Evolutionary conservation across 441 rosid genomes (phyloP), one percentile per base, ranked within the genome.

Genomic region (Lepidium campestre): DNA sequence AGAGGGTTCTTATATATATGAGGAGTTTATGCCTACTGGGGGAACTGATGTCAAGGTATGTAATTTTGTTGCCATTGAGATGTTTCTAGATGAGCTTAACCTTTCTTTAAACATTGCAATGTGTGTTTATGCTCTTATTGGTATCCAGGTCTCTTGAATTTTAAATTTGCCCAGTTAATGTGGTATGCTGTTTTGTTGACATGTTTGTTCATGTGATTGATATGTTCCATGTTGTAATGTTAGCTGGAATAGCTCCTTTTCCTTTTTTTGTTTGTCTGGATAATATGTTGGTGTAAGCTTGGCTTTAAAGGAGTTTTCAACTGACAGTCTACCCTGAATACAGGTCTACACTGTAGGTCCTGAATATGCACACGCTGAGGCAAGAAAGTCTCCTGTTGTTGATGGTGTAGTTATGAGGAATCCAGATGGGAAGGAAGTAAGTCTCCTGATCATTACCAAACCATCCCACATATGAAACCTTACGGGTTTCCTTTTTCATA

Each of bases 401-500:
- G 99, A 96, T 81, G 99, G 99, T 69, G 98, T 93, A 78, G 99
- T 96, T 41, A 86, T 93, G 97, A 88, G 99, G 83, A 96, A 96
- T 76, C 84, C 79, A 56, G 97, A 93, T 75, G 99, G 99, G 68
- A 96, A 96, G 81, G 99, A 96, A 80, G 99, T 93, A 88, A 70
- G 84, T 76, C 36, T 68, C 47, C n/a, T 13, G 56, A 15, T 31
- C 42, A 40, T 23, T 35, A 57, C 49, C 49, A 4, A 45, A 15
- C 6, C 18, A 37, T 56, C 13, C 13, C 62, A 46, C 23, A 32
- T 45, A 57, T 46, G 31, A 53, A 60, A 15, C 25, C 45, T 48
- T 12, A 29, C 5, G 3, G 22, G 31, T 27, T 35, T 36, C 44
- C 3, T 70, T 23, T 32, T 34, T 46, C 42, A 40, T 62, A 41